phyloP scores from a whole-genome alignment of 164 flowering plant genomes.

The Echeveria elegans region DNA sequence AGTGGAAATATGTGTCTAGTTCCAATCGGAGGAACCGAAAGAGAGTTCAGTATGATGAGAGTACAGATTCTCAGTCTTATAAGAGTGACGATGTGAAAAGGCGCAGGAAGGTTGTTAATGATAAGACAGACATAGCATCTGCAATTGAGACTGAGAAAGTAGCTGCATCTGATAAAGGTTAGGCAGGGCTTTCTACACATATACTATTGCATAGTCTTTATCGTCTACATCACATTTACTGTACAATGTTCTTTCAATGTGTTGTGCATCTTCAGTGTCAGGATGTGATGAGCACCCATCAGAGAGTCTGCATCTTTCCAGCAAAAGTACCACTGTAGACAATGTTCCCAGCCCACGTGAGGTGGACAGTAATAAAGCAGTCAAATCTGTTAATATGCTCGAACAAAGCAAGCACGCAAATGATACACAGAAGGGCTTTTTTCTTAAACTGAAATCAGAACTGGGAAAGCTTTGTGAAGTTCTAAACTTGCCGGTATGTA shows the following conservation, averaged over 20 bases:
- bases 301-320: neutral
- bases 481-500: slow-evolving; percentile 47
- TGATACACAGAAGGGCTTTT: slow-evolving; percentile 45
- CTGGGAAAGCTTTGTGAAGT: slow-evolving; percentile 47
- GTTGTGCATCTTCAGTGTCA: neutral
- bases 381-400: slow-evolving; percentile 2
- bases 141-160: slow-evolving; percentile 20
- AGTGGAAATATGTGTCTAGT: slow-evolving; percentile 50
- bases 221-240: neutral
- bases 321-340: neutral
- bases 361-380: neutral
- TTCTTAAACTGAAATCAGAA: slow-evolving; percentile 39
- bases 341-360: neutral
- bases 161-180: slow-evolving; percentile 15
- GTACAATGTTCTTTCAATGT: neutral
- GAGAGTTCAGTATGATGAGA: slow-evolving; percentile 39
- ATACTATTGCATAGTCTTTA: neutral
- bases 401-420: slow-evolving; percentile 20
- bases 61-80: slow-evolving; percentile 13
- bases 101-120: slow-evolving; percentile 37
- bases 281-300: neutral
- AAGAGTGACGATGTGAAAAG: slow-evolving; percentile 43
- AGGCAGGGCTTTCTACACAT: neutral
- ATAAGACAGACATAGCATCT: slow-evolving; percentile 14
- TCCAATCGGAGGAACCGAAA: slow-evolving; percentile 48